Base-by-base conservation (phyloP, 2,329 filamentous ascomycete species). In the Monosporascus sp. region DNA sequence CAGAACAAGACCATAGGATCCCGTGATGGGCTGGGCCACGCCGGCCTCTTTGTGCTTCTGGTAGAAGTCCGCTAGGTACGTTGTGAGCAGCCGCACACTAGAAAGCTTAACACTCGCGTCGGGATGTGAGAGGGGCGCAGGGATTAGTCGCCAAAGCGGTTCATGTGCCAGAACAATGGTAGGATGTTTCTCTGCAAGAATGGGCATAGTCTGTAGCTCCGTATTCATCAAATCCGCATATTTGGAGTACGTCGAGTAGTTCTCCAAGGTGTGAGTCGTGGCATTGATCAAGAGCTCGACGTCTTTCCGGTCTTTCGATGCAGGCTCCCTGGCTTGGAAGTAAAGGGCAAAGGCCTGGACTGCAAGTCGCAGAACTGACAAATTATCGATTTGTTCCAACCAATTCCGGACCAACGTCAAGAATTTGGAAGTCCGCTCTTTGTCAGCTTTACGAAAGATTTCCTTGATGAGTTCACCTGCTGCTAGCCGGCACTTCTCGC, bases 291-390 rank as follows among this genome's bases (percentile, higher is more conserved):
- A 76, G 37, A 84, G 79, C 11, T 78, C 76, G 11, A 89, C 74
- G 63, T 96, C 88, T 62, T 87, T 87, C 55, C 81, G 78, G 55
- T 85, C 85, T 55, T 82, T 84, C 8, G 76, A 66, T 2, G 74
- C 76, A 3, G 80, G 74, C 38, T 83, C 82, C 37, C 80, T 79
- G 0, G 81, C 81, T 55, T 94, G 88, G 54, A 96, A 88, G 69
- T 93, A 96, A 49, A 94, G 84, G 1, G 85, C 81, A 74, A 92
- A 96, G 31, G 88, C 84, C 66, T 94, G 88, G 51, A 97, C 76
- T 1, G 87, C 89, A 22, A 93, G 81, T 55, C 85, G 83, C 49
- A 86, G 78, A 26, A 96, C 81, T 0, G 86, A 77, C 17, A 80
- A 65, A 58, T 95, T 92, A 9, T 87, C 85, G 7, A 85, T 82